Base-by-base conservation (phyloP, 768 basidiomycete genomes). In the Boletus fagicola region DNA sequence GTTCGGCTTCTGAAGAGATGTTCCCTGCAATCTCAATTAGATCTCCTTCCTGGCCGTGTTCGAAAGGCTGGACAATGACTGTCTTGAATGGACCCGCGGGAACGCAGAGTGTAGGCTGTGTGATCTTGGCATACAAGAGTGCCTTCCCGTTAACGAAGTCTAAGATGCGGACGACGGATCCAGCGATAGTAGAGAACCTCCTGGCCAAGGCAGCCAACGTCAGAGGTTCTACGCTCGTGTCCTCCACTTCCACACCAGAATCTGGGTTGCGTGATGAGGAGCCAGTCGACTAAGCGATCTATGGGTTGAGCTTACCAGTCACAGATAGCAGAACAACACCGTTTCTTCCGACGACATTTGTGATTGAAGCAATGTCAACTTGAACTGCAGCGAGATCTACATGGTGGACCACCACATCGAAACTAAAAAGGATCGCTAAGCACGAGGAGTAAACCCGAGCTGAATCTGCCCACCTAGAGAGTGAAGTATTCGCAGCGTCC, bases 21-120 rank as follows among this genome's bases (percentile, higher is more conserved):
- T 65, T 63, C 40, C 59, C 64, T 1, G 59, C 66, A 13, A 71
- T 60, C 20, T 71, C 70, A 16, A 69, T 38, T 12, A 71, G 61
- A 15, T 72, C 61, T 5, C 64, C 68, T 48, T 71, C 70, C 20
- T 50, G 49, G 16, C 66, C 64, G 42, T 71, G 68, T 46, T 52
- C 53, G 35, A 71, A 72, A 1, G 66, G 60, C 6, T 68, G 65
- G 24, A 71, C 48, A 9, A 69, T 60, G 30, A 71, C 64, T 3
- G 62, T 67, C 57, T 65, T 72, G 62, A 63, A 68, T 2, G 64
- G 56, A 26, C 59, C 55, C 3, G 54, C 30, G 4, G 67, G 60
- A 39, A 60, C 51, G 20, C 20, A 28, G 20, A 68, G 58, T 0
- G 58, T 63, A 2, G 67, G 50, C 13, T 57, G 28, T 7, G 56